Base-by-base conservation (phyloP, 2,329 filamentous ascomycete genomes). In the Fusarium cyanostomum region DNA sequence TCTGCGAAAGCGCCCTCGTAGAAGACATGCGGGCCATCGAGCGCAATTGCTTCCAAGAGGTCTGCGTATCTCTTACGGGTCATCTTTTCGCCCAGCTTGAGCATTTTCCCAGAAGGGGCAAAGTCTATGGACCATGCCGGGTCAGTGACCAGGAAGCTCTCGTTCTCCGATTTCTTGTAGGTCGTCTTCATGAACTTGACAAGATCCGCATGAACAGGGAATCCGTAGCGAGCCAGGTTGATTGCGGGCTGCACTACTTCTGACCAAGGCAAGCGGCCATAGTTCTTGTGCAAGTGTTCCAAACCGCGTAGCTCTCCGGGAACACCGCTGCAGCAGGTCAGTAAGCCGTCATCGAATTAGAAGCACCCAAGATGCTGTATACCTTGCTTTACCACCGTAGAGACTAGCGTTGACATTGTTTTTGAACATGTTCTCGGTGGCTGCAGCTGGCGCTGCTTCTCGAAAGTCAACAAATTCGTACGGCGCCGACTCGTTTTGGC, bases 391-490 rank as follows among this genome's bases (percentile, higher is more conserved):
- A 7, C 92, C 92, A 8, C 91, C 89, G 34, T 80, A 82, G 4
- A 92, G 78, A 45, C 89, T 91, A 3, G 83, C 83, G 5, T 82
- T 77, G 0, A 82, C 84, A 65, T 93, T 86, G 59, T 89, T 86
- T 50, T 85, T 86, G 77, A 89, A 97, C 93, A 96, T 97, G 66
- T 92, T 85, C 74, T 94, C 81, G 61, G 84, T 90, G 0, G 92
- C 89, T 2, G 91, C 91, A 0, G 89, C 91, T 1, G 93, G 92
- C 0, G 93, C 93, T 0, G 86, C 92, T 75, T 96, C 93, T 13
- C 93, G 84, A 74, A 95, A 96, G 73, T 97, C 92, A 64, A 96
- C 87, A 64, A 87, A 90, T 68, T 96, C 92, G 71, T 92, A 94
- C 0, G 52, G 33, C 1, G 8, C 79, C 78, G 31, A n/a, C 4